Base-by-base conservation (phyloP, 805 yeast genomes). In the Barnettozyma siamensis region DNA sequence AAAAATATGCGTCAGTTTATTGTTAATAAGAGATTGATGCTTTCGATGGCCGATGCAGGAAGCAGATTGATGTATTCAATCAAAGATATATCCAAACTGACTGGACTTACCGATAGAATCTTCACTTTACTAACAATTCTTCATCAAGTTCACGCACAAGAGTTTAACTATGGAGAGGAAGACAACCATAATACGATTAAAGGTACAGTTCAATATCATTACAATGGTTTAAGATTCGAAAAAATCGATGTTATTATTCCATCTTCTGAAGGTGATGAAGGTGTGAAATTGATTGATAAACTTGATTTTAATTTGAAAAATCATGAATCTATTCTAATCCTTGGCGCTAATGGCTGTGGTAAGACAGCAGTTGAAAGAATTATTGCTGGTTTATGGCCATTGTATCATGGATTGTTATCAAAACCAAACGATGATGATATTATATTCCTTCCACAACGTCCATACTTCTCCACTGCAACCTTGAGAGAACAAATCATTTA, bases 21-120 rank as follows among this genome's bases (percentile, higher is more conserved):
- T 53, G 88, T 87, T 41, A 89, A 89, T 68, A 89, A 89, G 65
- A 74, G 98, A 55, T 71, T 89, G 48, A 82, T 89, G 85, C 72
- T 89, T 49, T 83, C 93, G 4, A 72, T 89, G 58, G 95, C 96
- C 5, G 98, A 89, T 65, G 96, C 98, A 0, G 97, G 97, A 5
- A 83, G 94, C 12, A 72, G 96, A 50, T 73, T 89, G 64, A 88
- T 89, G 96, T 88, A 87, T 62, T 88, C 97, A 2, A 84, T 88
- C 50, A 89, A 89, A 60, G 96, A 88, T 62, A 74, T 89, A 18
- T 83, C 93, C n/a, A 89, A 82, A 59, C 72, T 89, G 41, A 85
- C 95, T 1, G 96, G 97, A 11, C 83, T 85, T 58, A 87, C 96
- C 1, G 91, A 87, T 53, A 67, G 96, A 49, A 83, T 89, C 4